Evolutionary conservation across 2,329 filamentous ascomycete genomes (phyloP), one percentile per base, ranked within the genome.

Genomic region (Fusarium annulatum): DNA sequence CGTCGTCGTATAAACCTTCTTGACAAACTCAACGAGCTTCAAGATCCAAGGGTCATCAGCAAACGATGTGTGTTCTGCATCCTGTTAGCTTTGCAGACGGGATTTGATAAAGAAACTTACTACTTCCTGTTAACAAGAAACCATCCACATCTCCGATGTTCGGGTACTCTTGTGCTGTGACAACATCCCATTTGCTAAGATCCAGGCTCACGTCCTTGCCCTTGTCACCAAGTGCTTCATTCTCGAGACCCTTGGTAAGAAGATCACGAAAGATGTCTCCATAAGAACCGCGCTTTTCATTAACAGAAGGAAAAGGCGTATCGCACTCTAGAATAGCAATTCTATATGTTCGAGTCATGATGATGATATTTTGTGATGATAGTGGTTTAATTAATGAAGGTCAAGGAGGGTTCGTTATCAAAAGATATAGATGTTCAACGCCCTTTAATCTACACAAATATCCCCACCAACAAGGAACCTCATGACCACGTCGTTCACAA

Each of bases 21-120:
- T 70, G 11, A 84, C 76, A 66, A 80, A 86, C 19, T 80, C 77
- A 9, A 81, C 80, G 9, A 86, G 77, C 7, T 75, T 71, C 10
- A 83, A 21, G n/a, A 86, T 85, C 84, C 84, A 86, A 7, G 77
- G 66, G 19, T 82, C 78, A 42, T 85, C 76, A 14, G 78, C 76
- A 58, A 84, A 85, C 2, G 83, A 80, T 26, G 82, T 83, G 63
- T 81, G 76, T 46, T 78, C 80, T 81, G 28, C 4, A 7, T 14
- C 55, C 23, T 19, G 9, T 62, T 11, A 55, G 38, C 30, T 41
- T 9, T 16, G 26, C 11, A 33, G 5, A 6, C 16, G 5, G 3
- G 36, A 4, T 3, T n/a, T 5, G 1, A 6, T 7, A 6, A 10
- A 23, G 2, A 5, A 15, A 78, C 77, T 3, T 45, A 81, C 81